Percentiles rank a stretch among this genome's conserved stretches.
These are phyloP conservation scores for Fusarium buxicola DNA, from an alignment of 2,329 filamentous ascomycete genomes.

Conservation along the genomic window DNA sequence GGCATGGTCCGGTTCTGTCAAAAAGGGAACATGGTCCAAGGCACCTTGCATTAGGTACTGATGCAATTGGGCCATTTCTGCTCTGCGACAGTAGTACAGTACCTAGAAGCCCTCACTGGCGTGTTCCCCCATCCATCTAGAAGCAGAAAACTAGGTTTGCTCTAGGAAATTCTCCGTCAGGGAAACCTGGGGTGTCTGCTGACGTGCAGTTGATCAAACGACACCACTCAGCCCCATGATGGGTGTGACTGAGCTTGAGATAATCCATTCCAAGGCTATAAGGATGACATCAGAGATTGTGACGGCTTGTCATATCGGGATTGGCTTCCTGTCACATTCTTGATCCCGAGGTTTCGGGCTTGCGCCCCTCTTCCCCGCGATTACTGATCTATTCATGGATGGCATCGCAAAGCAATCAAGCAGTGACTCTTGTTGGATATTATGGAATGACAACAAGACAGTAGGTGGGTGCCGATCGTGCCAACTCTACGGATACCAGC, in stretches of 20 bases:
- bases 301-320: slow-evolving; percentile 7
- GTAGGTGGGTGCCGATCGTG: no score
- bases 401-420: not conserved
- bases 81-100: no score
- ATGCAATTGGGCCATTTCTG: no score
- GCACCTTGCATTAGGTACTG: no score
- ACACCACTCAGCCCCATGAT: not conserved
- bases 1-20: not conserved
- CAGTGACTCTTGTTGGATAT: not conserved
- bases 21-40: no score
- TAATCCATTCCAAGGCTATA: not conserved
- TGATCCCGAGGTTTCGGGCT: slow-evolving; percentile 25
- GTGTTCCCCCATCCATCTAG: no score
- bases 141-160: no score
- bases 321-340: slow-evolving; percentile 7
- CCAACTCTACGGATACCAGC: no score
- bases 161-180: no score
- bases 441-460: not conserved
- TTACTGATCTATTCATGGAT: slow-evolving; percentile 5
- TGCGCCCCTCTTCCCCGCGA: slow-evolving; percentile 32
- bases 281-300: slow-evolving; percentile 1
- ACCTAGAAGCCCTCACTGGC: no score
- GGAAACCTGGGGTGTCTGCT: no score
- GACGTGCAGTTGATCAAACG: no score
- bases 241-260: not conserved